Evolutionary conservation across 495 filamentous ascomycete genomes (phyloP), one percentile per base, ranked within the genome.

Genomic region (Hyaloscypha finlandica): DNA sequence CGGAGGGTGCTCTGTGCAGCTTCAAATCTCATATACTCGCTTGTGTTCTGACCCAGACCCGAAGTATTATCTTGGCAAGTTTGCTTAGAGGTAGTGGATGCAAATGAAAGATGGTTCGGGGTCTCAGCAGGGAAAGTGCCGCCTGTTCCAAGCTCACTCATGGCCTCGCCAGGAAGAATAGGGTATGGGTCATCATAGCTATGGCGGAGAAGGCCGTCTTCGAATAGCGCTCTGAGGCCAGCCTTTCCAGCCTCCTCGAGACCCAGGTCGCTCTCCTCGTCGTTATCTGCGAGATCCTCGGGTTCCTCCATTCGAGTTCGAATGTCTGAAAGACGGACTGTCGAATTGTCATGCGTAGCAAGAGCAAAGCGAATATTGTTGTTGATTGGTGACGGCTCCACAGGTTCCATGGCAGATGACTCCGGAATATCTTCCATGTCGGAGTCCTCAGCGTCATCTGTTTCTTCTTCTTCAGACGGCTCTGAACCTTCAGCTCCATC

Each of bases 391-490:
- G 42, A 19, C 16, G 42, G 42, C 9, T 14, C 42, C 42, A 19
- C 1, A 0, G 42, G 11, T 16, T 48, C 42, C 42, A 48, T 16
- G 1, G 16, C 9, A 48, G 42, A 48, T 14, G 42, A 19, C 42
- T 48, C 11, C 4, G 8, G 11, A 37, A 12, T 12, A 48, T 48
- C 16, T 19, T 19, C 42, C 42, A 48, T 48, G 16, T 48, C 42
- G 42, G 42, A 48, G 6, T 45, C 53, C 4, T 66, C 76, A 61
- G 68, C 67, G 33, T 73, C 71, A n/a, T 72, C 74, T 32, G 68
- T 76, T 56, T 74, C 77, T 48, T 72, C 72, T 9, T 81, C 75
- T 33, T 56, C 53, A 29, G 53, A 56, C 9, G 30, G 35, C 8
- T 56, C 33, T 11, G 20, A 37, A 11, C 35, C 48, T 20, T 33